Percentiles rank a stretch among this genome's conserved stretches.
Conservation (phyloP, 768 basidiomycete species). For the Cystoderma amianthinum region DNA sequence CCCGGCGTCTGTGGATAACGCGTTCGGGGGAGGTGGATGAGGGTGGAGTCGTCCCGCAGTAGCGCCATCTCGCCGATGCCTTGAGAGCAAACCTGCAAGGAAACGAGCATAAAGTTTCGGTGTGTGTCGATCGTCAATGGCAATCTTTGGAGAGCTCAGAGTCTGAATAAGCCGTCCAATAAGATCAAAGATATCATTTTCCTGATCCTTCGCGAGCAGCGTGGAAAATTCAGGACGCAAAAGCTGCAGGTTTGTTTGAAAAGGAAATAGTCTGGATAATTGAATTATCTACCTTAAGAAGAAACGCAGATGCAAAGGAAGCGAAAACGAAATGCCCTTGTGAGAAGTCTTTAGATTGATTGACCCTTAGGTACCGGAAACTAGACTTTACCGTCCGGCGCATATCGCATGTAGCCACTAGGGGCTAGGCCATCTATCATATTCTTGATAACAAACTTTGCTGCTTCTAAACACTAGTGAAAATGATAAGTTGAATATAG, state of each 20-base stretch:
- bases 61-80: slow-evolving; percentile 64
- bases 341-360: too few relatives aligned
- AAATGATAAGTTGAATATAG: background rate
- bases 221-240: slow-evolving; percentile 69
- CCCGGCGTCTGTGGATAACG: slow-evolving; percentile 8
- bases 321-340: slow-evolving; percentile 75
- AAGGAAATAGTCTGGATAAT: slow-evolving; percentile 2
- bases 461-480: slow-evolving; percentile 60
- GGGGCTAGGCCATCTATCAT: slow-evolving; percentile 63
- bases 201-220: slow-evolving; percentile 53
- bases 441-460: slow-evolving; percentile 56
- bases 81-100: slow-evolving; percentile 62
- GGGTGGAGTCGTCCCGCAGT: slow-evolving; percentile 48
- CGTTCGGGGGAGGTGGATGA: slow-evolving; percentile 35
- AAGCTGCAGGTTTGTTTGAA: too few relatives aligned
- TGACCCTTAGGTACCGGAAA: too few relatives aligned
- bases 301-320: slow-evolving; percentile 77
- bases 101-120: slow-evolving; percentile 78
- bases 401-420: slow-evolving; percentile 70
- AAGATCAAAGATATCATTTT: slow-evolving; percentile 64
- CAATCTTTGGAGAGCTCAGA: slow-evolving; percentile 62
- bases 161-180: slow-evolving; percentile 70
- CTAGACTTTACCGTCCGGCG: slow-evolving; percentile 57
- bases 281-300: slow-evolving; percentile 60
- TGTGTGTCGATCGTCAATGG: slow-evolving; percentile 78